phyloP scores from a whole-genome alignment of 768 basidiomycete genomes.

The Mycena crocata region DNA sequence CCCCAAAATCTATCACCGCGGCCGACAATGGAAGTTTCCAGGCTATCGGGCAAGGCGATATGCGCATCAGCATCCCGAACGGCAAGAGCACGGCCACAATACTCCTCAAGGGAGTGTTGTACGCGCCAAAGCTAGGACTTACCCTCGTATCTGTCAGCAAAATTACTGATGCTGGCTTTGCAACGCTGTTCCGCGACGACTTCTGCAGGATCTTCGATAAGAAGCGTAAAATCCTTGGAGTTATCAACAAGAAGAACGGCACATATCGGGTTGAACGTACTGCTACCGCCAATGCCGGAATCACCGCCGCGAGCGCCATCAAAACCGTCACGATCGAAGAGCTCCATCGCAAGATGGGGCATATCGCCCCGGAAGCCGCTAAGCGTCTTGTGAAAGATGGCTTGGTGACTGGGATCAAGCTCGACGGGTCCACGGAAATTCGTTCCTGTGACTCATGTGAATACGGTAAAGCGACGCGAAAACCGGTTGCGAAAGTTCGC shows the following conservation, averaged over 20 bases:
- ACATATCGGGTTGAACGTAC: constrained; percentile 20
- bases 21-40: constrained; percentile 27
- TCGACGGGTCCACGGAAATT: constrained; percentile 35
- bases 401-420: constrained; percentile 41
- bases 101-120: constrained; percentile 15
- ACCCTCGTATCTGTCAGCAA: too few species aligned
- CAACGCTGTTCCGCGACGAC: constrained; percentile 16
- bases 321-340: constrained; percentile 33
- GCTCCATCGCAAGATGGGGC: constrained; percentile 43
- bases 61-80: constrained; percentile 21
- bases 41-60: constrained; percentile 33
- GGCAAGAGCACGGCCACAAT: constrained; percentile 10
- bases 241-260: too few species aligned
- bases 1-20: constrained; percentile 35
- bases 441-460: constrained; percentile 45
- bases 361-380: constrained; percentile 38
- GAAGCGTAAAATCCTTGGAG: constrained; percentile 7
- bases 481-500: constrained; percentile 42
- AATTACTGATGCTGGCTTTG: constrained; percentile 16
- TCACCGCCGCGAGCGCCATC: constrained; percentile 14
- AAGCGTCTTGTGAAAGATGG: constrained; percentile 38
- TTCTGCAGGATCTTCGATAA: constrained; percentile 15
- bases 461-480: constrained; percentile 44
- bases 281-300: background rate
- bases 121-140: constrained; percentile 13